Conservation (phyloP, 2,329 filamentous ascomycete genomes). For the Diaporthe destruens region DNA sequence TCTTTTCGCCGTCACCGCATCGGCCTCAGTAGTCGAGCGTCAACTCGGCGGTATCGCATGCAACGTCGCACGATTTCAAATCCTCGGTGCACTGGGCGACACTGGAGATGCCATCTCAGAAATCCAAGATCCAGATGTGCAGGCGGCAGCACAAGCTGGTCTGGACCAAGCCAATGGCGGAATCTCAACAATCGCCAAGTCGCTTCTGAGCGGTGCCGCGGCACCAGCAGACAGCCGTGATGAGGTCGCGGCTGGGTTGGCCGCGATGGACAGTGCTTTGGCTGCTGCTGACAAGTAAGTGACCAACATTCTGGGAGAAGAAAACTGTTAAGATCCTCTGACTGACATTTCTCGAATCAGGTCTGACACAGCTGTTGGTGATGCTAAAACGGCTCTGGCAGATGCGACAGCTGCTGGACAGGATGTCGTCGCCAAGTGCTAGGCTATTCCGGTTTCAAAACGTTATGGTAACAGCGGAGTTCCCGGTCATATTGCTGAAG, state of each 20-base stretch:
- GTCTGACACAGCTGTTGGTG: conserved; percentile 32
- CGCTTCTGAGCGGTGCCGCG: conserved; percentile 6
- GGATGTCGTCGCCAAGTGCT: conserved; percentile 32
- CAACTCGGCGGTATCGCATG: conserved; percentile 24
- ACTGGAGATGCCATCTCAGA: conserved; percentile 9
- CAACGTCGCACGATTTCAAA: conserved; percentile 33
- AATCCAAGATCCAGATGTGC: conserved; percentile 6
- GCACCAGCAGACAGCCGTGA: conserved; percentile 20
- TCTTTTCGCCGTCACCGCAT: conserved; percentile 16
- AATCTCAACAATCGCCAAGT: conserved; percentile 13
- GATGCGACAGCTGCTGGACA: conserved; percentile 22
- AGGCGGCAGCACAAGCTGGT: conserved; percentile 14
- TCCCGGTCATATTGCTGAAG: not conserved
- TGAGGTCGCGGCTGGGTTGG: conserved; percentile 20
- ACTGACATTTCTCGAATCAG: not conserved
- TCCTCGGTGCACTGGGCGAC: conserved; percentile 21
- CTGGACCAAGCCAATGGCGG: conserved; percentile 35
- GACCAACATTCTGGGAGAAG: not conserved
- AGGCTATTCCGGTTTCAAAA: not conserved
- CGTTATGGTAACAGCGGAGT: not conserved
- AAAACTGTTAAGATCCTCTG: not conserved
- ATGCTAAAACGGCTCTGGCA: conserved; percentile 6
- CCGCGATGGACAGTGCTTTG: conserved; percentile 19
- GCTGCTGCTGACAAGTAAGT: conserved; percentile 33
- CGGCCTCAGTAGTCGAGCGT: conserved; percentile 15